Evolutionary conservation across 495 filamentous ascomycete species (phyloP).

Genomic region (Aspergillus wentii): DNA sequence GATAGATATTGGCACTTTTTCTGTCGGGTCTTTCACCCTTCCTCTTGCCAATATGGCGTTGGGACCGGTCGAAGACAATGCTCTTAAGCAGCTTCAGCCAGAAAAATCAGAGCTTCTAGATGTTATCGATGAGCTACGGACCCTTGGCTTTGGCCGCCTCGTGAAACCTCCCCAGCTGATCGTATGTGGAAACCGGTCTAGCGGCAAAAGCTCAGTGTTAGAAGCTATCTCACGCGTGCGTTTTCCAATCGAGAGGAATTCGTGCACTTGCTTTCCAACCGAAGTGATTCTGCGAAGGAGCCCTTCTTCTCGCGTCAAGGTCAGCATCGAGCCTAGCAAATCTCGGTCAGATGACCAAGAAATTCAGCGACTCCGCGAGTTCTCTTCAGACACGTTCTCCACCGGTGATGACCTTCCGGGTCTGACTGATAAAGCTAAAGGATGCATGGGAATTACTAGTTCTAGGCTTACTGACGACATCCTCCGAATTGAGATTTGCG

Average conservation of each 20-base stretch:
- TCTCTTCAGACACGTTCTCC: slow-evolving; percentile 7
- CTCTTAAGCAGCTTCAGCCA: slow-evolving; percentile 16
- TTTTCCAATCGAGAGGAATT: slow-evolving; percentile 59
- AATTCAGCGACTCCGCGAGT: slow-evolving; percentile 7
- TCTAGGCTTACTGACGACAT: slow-evolving; percentile 56
- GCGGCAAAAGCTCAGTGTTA: slow-evolving; percentile 70
- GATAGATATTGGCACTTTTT: too few relatives aligned
- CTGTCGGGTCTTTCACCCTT: too few relatives aligned
- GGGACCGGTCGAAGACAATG: slow-evolving; percentile 12
- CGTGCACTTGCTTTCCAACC: slow-evolving; percentile 66
- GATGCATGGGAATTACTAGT: slow-evolving; percentile 42
- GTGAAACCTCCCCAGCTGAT: slow-evolving; percentile 67
- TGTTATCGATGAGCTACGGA: slow-evolving; percentile 53
- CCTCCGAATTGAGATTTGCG: slow-evolving; percentile 57
- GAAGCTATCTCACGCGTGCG: slow-evolving; percentile 68
- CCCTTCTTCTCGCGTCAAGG: slow-evolving; percentile 21
- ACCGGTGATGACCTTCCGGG: slow-evolving; percentile 25
- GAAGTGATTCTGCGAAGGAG: slow-evolving; percentile 50
- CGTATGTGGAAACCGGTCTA: slow-evolving; percentile 69
- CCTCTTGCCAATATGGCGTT: too few relatives aligned
- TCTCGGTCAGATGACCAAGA: slow-evolving; percentile 13
- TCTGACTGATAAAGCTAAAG: slow-evolving; percentile 44
- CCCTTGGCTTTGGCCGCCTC: slow-evolving; percentile 47
- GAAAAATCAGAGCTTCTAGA: slow-evolving; percentile 41
- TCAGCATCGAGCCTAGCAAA: slow-evolving; percentile 39